Base-by-base conservation (phyloP, 306 rosid genomes). In the Macrotyloma uniflorum region DNA sequence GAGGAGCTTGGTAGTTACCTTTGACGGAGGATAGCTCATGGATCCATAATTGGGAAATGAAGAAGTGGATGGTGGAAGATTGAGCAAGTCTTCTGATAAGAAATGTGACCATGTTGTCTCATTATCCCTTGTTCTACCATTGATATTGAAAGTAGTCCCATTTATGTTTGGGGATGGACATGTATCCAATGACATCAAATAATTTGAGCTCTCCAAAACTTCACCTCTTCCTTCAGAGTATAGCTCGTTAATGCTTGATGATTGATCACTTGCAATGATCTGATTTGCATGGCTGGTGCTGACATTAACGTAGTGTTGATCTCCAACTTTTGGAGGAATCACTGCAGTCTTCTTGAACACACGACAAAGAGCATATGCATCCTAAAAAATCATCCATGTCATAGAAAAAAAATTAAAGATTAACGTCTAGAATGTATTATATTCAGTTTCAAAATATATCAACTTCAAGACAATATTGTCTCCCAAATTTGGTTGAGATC, bases 301-400 rank as follows among this genome's bases (percentile, higher is more conserved):
- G 0, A 35, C 32, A 64, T 30, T 86, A 46, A 54, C 93, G 57
- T 86, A 93, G 3, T 86, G 89, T 13, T 87, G 63, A 55, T 16
- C 94, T 59, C 72, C 93, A 5, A 88, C 85, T 83, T 89, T 95
- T 16, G 97, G 89, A 1, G 79, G 72, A 33, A 84, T 84, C 16
- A 86, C 80, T 10, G 88, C 23, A 9, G 79, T 93, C 80, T 95
- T 95, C 89, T 95, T 95, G 80, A 91, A 87, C 53, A 95, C 84
- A 43, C 99, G 97, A 72, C 99, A 93, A 28, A 95, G 94, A 1
- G 99, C 99, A 86, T 93, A 95, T 0, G 96, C 98, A 82, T 95
- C 99, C 97, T 95, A 83, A 45, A 49, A 33, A 49, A 33, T 53
- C 24, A 61, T 33, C 4, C 2, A 26, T 26, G 28, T 26, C 28